These are phyloP conservation scores for Primulina tabacum DNA, from an alignment of 257 asterid species.

Conservation along the genomic window DNA sequence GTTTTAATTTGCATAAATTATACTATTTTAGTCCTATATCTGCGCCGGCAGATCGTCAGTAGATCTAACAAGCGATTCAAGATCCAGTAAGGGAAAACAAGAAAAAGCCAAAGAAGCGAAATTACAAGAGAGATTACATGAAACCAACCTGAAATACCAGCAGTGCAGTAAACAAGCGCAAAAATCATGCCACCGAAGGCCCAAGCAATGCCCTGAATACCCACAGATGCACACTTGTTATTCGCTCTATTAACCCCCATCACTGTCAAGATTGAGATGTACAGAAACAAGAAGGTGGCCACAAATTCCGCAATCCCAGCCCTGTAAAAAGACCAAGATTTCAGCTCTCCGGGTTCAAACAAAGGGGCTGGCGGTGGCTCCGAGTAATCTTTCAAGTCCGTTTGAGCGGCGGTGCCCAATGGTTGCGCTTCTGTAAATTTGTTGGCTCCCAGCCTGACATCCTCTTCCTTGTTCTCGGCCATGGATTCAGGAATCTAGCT, in stretches of 20 bases:
- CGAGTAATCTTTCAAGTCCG: conserved; percentile 39
- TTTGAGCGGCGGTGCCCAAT: conserved; percentile 46
- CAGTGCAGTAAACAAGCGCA: conserved; percentile 52
- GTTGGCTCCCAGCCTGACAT: conserved; percentile 51
- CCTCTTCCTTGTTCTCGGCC: conserved; percentile 53
- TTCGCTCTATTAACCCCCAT: conserved; percentile 42
- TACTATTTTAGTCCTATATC: too few species aligned
- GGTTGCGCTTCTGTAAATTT: conserved; percentile 45
- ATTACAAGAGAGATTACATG: too few species aligned
- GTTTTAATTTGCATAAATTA: too few species aligned
- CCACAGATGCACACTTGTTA: conserved; percentile 42
- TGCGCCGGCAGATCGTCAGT: too few species aligned
- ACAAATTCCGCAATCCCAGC: conserved; percentile 53
- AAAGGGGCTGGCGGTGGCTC: conserved; percentile 54
- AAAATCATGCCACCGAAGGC: conserved; percentile 58
- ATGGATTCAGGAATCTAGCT: conserved; percentile 14
- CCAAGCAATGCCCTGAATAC: conserved; percentile 55
- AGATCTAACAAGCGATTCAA: too few species aligned
- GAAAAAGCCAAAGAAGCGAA: too few species aligned
- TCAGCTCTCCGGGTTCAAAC: conserved; percentile 49
- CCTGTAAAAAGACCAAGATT: conserved; percentile 53
- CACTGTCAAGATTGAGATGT: conserved; percentile 43
- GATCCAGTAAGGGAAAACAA: too few species aligned
- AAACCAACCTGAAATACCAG: conserved; percentile 49
- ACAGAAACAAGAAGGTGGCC: conserved; percentile 48